Evolutionary conservation across 75 land plant genomes (phyloP).

Genomic region (Cryptomeria japonica): DNA sequence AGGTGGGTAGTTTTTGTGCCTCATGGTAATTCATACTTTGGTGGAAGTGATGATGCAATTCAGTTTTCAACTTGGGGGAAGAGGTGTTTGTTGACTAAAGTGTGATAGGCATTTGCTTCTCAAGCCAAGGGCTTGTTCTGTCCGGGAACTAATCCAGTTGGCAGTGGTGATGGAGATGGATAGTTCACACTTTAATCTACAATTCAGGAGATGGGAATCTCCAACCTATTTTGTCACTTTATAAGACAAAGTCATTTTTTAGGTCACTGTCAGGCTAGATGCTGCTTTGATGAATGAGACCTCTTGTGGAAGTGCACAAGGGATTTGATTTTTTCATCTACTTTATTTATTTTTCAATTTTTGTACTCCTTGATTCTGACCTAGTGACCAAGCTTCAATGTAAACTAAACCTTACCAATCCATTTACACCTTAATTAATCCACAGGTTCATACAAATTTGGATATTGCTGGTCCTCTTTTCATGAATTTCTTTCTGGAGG

Average conservation of each 20-base stretch:
- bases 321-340: neutral
- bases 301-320: neutral
- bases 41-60: neutral
- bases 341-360: neutral
- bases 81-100: neutral
- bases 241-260: neutral
- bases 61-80: neutral
- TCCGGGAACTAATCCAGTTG: neutral
- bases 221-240: no score
- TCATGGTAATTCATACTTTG: neutral
- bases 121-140: neutral
- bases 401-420: neutral
- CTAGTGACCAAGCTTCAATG: neutral
- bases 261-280: neutral
- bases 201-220: no score
- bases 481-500: neutral
- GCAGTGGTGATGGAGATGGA: neutral
- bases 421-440: neutral
- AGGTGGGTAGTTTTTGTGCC: neutral
- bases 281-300: no score
- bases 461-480: neutral
- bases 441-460: neutral
- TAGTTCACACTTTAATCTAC: neutral
- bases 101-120: no score
- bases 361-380: neutral